phyloP scores from a whole-genome alignment of 2,329 filamentous ascomycete genomes.

The Byssoonygena ceratinophila region DNA sequence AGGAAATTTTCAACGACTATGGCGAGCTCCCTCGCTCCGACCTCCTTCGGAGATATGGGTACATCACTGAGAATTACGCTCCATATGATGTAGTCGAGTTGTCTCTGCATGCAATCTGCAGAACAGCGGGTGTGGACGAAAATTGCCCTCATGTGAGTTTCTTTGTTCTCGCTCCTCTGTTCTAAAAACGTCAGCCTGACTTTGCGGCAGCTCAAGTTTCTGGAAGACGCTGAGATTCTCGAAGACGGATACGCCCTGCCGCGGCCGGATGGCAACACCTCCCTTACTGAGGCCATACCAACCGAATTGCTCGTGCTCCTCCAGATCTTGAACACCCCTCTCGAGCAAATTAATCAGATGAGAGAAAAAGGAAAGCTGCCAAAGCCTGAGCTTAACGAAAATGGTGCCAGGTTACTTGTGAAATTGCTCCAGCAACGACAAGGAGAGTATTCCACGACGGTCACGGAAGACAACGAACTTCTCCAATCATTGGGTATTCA shows the following conservation, averaged over 20 bases:
- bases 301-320: constrained; percentile 33
- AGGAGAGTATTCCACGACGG: constrained; percentile 43
- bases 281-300: constrained; percentile 29
- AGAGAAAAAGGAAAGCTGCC: constrained; percentile 30
- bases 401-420: constrained; percentile 27
- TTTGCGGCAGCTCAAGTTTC: constrained; percentile 38
- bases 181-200: constrained; percentile 14
- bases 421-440: constrained; percentile 28
- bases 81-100: constrained; percentile 77
- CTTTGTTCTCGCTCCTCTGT: not conserved
- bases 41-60: constrained; percentile 73
- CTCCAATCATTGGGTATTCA: constrained; percentile 26
- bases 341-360: constrained; percentile 27
- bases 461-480: constrained; percentile 42
- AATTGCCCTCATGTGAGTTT: constrained; percentile 26
- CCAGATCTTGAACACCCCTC: constrained; percentile 26
- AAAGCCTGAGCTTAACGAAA: constrained; percentile 24
- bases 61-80: constrained; percentile 66
- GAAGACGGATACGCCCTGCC: constrained; percentile 63
- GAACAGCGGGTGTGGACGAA: constrained; percentile 28
- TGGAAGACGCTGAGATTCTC: constrained; percentile 53
- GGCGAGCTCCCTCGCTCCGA: constrained; percentile 75
- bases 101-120: constrained; percentile 49
- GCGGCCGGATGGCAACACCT: constrained; percentile 22
- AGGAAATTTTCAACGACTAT: constrained; percentile 83